Percentiles rank a stretch among this genome's conserved stretches.
Conservation (phyloP, 73 alveolate genomes). For the Paramecium primaurelia region DNA sequence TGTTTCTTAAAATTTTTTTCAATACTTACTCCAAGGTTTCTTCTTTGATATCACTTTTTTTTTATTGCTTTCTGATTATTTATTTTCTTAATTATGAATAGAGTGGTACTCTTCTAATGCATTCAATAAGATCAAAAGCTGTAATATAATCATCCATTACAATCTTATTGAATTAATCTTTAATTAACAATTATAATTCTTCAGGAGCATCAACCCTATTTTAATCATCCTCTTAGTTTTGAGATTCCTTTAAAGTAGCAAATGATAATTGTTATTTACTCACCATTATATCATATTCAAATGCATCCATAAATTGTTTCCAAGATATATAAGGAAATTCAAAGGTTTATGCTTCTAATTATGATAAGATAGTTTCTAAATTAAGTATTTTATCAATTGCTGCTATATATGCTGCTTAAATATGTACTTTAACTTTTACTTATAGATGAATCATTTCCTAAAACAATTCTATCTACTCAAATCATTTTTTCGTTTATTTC, state of each 20-base stretch:
- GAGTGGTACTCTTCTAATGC: slow-evolving; percentile 39
- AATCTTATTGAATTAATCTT: neutral
- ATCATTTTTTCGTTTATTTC: neutral
- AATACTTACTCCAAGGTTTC: slow-evolving; percentile 75
- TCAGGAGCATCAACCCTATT: slow-evolving; percentile 10
- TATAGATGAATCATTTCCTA: neutral
- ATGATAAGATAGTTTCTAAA: slow-evolving; percentile 47
- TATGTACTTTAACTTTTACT: neutral
- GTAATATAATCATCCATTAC: slow-evolving; percentile 37
- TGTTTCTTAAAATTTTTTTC: slow-evolving; percentile 77
- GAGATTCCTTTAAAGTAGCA: slow-evolving; percentile 1
- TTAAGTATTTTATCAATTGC: slow-evolving; percentile 44
- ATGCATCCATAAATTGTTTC: slow-evolving; percentile 48
- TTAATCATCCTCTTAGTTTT: slow-evolving; percentile 3
- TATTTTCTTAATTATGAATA: slow-evolving; percentile 33
- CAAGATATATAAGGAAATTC: slow-evolving; percentile 48
- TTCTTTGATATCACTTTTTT: slow-evolving; percentile 1
- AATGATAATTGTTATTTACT: slow-evolving; percentile 1
- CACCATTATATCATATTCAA: slow-evolving; percentile 28
- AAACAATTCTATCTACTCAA: neutral
- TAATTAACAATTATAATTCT: neutral
- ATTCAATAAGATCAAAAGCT: slow-evolving; percentile 1
- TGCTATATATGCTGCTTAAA: slow-evolving; percentile 49
- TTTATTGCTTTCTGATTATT: slow-evolving; percentile 32
- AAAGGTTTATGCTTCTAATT: slow-evolving; percentile 6